Percentiles rank a stretch among this genome's conserved stretches.
These are phyloP conservation scores for Aquilaria agallochum DNA, from an alignment of 441 rosid species.

Conservation along the genomic window DNA sequence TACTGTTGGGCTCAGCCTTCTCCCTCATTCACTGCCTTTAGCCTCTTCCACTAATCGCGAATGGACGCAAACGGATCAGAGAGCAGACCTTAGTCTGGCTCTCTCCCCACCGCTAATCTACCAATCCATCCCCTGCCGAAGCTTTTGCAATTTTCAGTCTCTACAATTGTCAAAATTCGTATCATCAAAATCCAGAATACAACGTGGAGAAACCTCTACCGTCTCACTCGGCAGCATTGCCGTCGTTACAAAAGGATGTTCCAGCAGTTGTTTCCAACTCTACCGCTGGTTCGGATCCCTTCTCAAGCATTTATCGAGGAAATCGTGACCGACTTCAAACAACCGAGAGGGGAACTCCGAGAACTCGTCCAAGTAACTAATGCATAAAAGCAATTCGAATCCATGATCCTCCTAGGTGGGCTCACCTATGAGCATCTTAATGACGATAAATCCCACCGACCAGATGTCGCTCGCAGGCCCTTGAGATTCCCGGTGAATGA, in stretches of 20 bases:
- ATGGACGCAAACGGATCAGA: neutral
- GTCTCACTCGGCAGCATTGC: neutral
- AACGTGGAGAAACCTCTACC: slow-evolving; percentile 25
- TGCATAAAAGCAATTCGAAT: slow-evolving; percentile 36
- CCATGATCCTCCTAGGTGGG: slow-evolving; percentile 48
- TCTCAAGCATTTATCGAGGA: too few species aligned
- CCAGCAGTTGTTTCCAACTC: slow-evolving; percentile 66
- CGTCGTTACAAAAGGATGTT: slow-evolving; percentile 53
- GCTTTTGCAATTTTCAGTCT: neutral
- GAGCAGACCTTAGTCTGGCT: too few species aligned
- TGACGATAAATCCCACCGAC: too few species aligned
- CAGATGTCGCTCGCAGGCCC: slow-evolving; percentile 16
- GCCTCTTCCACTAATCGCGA: neutral
- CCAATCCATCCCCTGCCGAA: too few species aligned
- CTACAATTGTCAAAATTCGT: slow-evolving; percentile 24
- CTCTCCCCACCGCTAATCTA: too few species aligned
- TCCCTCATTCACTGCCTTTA: too few species aligned
- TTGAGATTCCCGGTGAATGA: slow-evolving; percentile 55
- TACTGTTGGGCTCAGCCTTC: too few species aligned
- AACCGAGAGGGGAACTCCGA: slow-evolving; percentile 38
- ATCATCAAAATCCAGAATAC: slow-evolving; percentile 54
- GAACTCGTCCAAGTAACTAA: slow-evolving; percentile 42
- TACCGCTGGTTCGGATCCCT: slow-evolving; percentile 27
- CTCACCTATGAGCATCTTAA: too few species aligned
- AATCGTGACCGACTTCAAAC: slow-evolving; percentile 15